These are phyloP conservation scores for Populus davidiana DNA, from an alignment of 345 rosid species.

Conservation along the genomic window DNA sequence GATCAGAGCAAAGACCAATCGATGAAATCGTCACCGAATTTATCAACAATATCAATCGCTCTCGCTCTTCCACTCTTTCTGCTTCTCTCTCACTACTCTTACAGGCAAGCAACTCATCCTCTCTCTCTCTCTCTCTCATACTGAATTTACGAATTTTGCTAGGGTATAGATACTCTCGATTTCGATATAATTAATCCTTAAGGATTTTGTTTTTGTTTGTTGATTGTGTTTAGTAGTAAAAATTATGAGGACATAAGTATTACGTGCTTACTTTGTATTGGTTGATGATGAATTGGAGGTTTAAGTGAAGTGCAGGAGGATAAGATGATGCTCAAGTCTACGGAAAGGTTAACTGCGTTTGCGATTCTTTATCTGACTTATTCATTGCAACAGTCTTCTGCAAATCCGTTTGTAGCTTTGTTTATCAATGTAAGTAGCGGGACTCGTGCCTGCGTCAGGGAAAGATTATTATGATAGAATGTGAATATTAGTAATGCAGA, in stretches of 20 bases:
- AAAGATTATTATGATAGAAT: not conserved
- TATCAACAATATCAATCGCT: conserved; percentile 43
- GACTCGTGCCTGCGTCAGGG: not conserved
- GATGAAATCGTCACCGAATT: conserved; percentile 56
- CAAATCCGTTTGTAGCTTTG: conserved; percentile 57
- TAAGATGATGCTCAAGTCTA: conserved; percentile 36
- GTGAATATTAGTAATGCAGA: not conserved
- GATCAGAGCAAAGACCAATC: conserved; percentile 51
- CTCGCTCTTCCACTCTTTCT: conserved; percentile 50
- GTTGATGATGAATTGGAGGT: not conserved
- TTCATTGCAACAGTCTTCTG: conserved; percentile 49
- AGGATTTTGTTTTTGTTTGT: not conserved
- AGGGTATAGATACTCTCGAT: not conserved
- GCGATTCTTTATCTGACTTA: conserved; percentile 61
- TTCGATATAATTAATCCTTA: not conserved
- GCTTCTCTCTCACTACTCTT: conserved; percentile 51
- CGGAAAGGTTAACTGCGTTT: conserved; percentile 75
- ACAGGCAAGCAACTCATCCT: conserved; percentile 36
- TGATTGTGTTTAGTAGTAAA: not conserved
- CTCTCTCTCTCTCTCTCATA: not conserved
- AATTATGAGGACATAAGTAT: too few relatives aligned
- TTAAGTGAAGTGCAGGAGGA: conserved; percentile 60
- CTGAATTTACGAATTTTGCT: not conserved
- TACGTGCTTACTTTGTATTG: not conserved
- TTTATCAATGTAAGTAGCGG: conserved; percentile 47